Evolutionary conservation across 495 filamentous ascomycete species (phyloP).

Genomic region (Neurospora sp.): DNA sequence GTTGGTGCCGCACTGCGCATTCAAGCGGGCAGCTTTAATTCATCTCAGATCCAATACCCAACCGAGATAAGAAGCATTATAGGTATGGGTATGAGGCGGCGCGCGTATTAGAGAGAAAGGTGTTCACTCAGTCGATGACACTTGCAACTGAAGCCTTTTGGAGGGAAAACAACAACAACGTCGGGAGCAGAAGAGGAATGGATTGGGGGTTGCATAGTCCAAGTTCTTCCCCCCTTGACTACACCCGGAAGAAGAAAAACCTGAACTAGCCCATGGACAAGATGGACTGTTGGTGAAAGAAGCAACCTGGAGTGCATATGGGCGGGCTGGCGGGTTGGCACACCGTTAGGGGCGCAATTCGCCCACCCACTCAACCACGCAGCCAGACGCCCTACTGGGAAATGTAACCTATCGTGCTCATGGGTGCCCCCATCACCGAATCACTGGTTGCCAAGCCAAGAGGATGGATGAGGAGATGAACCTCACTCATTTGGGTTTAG

Average conservation of each 20-base stretch:
- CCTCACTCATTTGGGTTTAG: not conserved
- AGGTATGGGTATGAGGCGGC: not conserved
- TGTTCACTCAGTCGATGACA: not conserved
- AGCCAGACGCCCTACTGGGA: not conserved
- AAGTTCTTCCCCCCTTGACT: not conserved
- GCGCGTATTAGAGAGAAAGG: not conserved
- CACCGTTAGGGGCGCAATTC: not conserved
- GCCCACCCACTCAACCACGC: not conserved
- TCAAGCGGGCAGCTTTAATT: not conserved
- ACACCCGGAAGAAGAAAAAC: not conserved
- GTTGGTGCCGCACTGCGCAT: constrained; percentile 12
- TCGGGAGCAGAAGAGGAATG: not conserved
- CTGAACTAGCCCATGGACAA: not conserved
- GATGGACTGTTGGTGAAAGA: not conserved
- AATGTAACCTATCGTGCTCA: not conserved
- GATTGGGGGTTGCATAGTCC: not conserved
- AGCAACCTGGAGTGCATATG: not conserved
- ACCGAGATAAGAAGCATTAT: not conserved
- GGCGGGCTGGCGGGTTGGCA: not conserved
- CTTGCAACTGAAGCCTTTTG: not conserved
- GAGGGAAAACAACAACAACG: not conserved
- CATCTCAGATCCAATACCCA: not conserved
- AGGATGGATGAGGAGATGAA: not conserved
- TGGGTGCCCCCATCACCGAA: not conserved
- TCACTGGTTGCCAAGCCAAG: not conserved